phyloP scores from a whole-genome alignment of 2,329 filamentous ascomycete species.

The Trichoderma semiorbis region DNA sequence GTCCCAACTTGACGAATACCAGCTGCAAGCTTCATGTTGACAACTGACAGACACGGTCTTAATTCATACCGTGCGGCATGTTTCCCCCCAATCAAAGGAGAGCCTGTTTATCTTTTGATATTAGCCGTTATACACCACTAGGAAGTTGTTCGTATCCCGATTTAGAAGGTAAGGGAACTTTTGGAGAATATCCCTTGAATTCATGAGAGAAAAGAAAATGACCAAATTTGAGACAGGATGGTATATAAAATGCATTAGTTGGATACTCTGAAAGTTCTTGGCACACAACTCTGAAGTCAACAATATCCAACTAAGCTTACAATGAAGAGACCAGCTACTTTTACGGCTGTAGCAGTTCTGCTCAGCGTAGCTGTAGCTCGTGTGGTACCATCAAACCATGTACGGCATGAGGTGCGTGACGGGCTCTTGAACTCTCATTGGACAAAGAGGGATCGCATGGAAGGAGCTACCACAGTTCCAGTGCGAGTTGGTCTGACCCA shows the following conservation, averaged over 20 bases:
- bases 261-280: not conserved
- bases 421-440: not conserved
- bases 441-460: not conserved
- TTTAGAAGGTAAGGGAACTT: not conserved
- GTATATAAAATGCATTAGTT: not conserved
- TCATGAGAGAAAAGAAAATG: not conserved
- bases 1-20: not conserved
- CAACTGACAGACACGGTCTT: not conserved
- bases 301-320: not conserved
- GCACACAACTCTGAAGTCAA: not conserved
- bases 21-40: not conserved
- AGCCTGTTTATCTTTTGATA: not conserved
- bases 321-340: not conserved
- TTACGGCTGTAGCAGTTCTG: not conserved
- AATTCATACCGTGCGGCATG: not conserved
- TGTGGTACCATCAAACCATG: not conserved
- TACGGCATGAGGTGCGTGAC: not conserved
- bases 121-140: not conserved
- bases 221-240: not conserved
- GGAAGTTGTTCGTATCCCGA: not conserved
- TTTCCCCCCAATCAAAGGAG: not conserved
- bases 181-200: not conserved
- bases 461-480: constrained; percentile 20
- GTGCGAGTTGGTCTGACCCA: constrained; percentile 42
- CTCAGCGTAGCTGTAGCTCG: not conserved